These are phyloP conservation scores for Trapa bicornis DNA, from an alignment of 345 rosid species.

Conservation along the genomic window DNA sequence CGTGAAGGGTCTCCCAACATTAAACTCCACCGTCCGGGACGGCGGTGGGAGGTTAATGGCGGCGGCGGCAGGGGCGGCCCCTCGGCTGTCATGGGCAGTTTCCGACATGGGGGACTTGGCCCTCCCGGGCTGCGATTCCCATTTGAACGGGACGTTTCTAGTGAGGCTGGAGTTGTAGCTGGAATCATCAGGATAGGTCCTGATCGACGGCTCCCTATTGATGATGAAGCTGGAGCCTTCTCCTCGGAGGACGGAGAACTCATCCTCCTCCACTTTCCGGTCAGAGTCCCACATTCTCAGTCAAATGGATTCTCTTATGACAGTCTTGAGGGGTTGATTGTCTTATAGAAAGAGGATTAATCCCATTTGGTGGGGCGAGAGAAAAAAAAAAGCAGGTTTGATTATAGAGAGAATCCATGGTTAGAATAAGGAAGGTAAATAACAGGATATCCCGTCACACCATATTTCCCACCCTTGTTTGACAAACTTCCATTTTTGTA, in stretches of 20 bases:
- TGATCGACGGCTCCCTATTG: conserved; percentile 24
- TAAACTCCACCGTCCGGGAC: too few species aligned
- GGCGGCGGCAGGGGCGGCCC: conserved; percentile 19
- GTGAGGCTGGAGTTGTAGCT: conserved; percentile 13
- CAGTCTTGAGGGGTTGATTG: neutral
- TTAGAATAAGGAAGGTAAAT: too few species aligned
- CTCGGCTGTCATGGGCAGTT: conserved; percentile 9
- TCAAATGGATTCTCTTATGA: neutral
- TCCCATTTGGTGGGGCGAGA: too few species aligned
- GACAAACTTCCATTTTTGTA: too few species aligned
- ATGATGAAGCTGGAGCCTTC: conserved; percentile 24
- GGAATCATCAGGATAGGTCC: conserved; percentile 18
- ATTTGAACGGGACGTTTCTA: conserved; percentile 42
- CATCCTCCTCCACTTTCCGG: conserved; percentile 8
- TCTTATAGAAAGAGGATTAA: neutral
- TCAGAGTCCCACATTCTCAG: neutral
- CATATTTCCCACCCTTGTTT: too few species aligned
- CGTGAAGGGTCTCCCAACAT: too few species aligned
- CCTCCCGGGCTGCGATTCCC: conserved; percentile 60
- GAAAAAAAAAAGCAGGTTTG: too few species aligned
- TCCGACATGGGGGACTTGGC: conserved; percentile 19
- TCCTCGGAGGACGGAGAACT: conserved; percentile 22
- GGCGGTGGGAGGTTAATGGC: neutral
- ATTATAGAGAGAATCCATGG: too few species aligned
- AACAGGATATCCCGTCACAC: too few species aligned